Conservation (phyloP, 2,329 filamentous ascomycete species). For the Cercospora zeina region DNA sequence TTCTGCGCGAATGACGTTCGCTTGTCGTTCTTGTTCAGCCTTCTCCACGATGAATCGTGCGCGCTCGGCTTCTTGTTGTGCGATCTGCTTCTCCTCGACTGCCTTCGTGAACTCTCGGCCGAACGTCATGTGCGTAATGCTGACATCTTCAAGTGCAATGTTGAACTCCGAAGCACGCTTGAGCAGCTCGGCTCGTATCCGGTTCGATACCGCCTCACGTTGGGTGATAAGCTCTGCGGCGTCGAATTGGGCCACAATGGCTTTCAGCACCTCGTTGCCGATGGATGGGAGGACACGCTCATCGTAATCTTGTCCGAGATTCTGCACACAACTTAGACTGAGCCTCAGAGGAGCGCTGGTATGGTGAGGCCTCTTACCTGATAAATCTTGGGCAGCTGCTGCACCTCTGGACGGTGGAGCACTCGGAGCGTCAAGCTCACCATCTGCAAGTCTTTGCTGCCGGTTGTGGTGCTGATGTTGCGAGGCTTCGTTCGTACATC, state of each 20-base stretch:
- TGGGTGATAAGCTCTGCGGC: slow-evolving; percentile 80
- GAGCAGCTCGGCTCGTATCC: slow-evolving; percentile 88
- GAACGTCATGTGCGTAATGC: slow-evolving; percentile 99
- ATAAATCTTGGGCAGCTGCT: slow-evolving; percentile 94
- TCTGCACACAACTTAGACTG: slow-evolving; percentile 55
- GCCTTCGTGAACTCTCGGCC: slow-evolving; percentile 98
- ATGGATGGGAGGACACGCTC: slow-evolving; percentile 60
- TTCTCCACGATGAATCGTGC: slow-evolving; percentile 98
- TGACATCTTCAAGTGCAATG: slow-evolving; percentile 97
- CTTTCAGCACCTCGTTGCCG: slow-evolving; percentile 58
- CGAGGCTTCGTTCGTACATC: slow-evolving; percentile 96
- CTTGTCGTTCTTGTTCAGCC: slow-evolving; percentile 97
- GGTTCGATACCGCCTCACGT: slow-evolving; percentile 92
- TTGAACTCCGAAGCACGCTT: slow-evolving; percentile 96
- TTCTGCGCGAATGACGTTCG: slow-evolving; percentile 96
- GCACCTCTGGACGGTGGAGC: slow-evolving; percentile 89
- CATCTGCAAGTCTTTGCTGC: slow-evolving; percentile 99
- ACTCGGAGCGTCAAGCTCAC: slow-evolving; percentile 96
- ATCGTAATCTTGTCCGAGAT: slow-evolving; percentile 96
- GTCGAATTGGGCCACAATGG: slow-evolving; percentile 57
- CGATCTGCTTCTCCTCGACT: slow-evolving; percentile 99
- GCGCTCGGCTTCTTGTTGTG: slow-evolving; percentile 96
- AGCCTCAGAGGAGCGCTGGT: background rate
- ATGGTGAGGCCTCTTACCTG: slow-evolving; percentile 64
- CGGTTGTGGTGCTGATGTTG: slow-evolving; percentile 96